Conservation (phyloP, 805 yeast species). For the Ascoidea asiatica region DNA sequence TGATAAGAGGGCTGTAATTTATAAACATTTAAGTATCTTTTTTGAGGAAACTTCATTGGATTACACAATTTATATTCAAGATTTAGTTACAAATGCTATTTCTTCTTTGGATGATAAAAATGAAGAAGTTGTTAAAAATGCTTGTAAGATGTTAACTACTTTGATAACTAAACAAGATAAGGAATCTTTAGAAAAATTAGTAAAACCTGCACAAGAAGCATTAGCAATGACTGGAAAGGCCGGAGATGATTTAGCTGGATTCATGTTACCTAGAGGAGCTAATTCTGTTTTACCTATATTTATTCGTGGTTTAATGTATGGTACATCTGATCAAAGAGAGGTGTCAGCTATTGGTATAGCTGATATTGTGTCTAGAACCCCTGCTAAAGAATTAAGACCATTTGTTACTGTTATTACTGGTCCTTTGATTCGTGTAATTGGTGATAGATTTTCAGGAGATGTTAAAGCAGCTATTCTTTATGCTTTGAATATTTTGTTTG, state of each 20-base stretch:
- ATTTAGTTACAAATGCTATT: conserved; percentile 60
- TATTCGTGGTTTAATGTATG: conserved; percentile 92
- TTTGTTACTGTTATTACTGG: conserved; percentile 92
- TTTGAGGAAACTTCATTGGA: conserved; percentile 56
- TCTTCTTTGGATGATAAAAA: conserved; percentile 61
- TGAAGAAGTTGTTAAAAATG: conserved; percentile 44
- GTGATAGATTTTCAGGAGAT: conserved; percentile 85
- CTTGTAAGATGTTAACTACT: conserved; percentile 50
- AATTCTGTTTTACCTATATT: conserved; percentile 81
- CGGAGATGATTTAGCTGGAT: conserved; percentile 61
- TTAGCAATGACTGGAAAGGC: conserved; percentile 48
- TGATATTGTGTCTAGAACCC: conserved; percentile 73
- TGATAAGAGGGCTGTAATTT: conserved; percentile 46
- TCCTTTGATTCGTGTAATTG: conserved; percentile 94
- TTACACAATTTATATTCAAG: conserved; percentile 59
- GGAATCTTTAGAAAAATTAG: conserved; percentile 62
- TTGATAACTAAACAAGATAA: conserved; percentile 64
- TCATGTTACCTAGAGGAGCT: conserved; percentile 71
- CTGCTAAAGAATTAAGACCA: conserved; percentile 69
- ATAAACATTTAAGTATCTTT: conserved; percentile 56
- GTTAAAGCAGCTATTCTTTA: conserved; percentile 87
- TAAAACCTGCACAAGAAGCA: conserved; percentile 69
- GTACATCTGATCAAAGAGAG: conserved; percentile 73
- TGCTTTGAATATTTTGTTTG: conserved; percentile 68
- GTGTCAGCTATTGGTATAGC: conserved; percentile 81